A percentile compares a stretch with the other conserved stretches of the same genome.
phyloP scores from a whole-genome alignment of 371 early-diverging fungal genomes.

The Entomophthora muscae region DNA sequence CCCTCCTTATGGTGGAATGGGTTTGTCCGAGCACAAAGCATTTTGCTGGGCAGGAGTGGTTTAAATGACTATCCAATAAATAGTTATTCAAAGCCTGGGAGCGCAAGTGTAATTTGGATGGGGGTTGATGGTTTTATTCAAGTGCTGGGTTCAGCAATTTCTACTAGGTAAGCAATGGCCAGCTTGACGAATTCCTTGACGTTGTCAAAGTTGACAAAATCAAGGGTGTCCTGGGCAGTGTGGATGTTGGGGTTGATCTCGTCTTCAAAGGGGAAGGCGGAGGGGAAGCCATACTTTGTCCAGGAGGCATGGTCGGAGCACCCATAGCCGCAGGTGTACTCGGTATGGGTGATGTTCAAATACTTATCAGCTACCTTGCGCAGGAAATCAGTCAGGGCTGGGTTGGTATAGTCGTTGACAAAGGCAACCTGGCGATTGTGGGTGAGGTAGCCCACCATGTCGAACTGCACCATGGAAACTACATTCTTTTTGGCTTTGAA shows the following conservation, averaged over 20 bases:
- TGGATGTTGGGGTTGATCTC: not conserved
- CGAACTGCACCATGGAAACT: slow-evolving; percentile 57
- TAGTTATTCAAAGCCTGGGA: too few relatives aligned
- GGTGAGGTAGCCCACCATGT: slow-evolving; percentile 63
- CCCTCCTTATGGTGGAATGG: too few relatives aligned
- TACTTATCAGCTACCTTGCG: slow-evolving; percentile 5
- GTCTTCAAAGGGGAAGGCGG: slow-evolving; percentile 68
- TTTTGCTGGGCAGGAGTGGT: too few relatives aligned
- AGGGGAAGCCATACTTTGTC: slow-evolving; percentile 63
- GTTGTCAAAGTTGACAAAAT: not conserved
- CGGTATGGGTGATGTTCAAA: not conserved
- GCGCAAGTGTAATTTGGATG: too few relatives aligned
- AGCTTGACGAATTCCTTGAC: slow-evolving; percentile 69
- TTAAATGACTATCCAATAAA: too few relatives aligned
- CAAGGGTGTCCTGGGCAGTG: not conserved
- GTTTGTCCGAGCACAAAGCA: too few relatives aligned
- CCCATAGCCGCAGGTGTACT: slow-evolving; percentile 13
- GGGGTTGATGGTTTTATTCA: too few relatives aligned
- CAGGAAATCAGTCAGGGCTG: slow-evolving; percentile 36
- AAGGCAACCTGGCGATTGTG: slow-evolving; percentile 55
- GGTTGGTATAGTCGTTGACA: slow-evolving; percentile 60
- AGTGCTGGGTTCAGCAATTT: slow-evolving; percentile 33
- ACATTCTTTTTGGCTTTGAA: slow-evolving; percentile 28
- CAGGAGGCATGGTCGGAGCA: slow-evolving; percentile 85
- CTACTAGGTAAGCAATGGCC: slow-evolving; percentile 64